These are phyloP conservation scores for Mycena alexandri DNA, from an alignment of 768 basidiomycete species.

Conservation along the genomic window DNA sequence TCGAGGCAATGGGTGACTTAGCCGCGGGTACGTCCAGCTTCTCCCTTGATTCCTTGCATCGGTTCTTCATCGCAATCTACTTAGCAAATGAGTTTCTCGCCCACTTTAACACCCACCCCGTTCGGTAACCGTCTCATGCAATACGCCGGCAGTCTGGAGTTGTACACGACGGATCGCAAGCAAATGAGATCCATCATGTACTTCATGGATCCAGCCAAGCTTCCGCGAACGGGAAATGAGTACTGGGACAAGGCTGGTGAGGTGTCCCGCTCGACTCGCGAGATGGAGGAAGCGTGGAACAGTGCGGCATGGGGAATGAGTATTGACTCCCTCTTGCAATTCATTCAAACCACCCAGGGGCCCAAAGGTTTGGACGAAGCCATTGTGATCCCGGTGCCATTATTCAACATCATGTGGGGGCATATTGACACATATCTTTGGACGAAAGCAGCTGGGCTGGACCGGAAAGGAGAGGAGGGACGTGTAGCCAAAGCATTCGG, in stretches of 20 bases:
- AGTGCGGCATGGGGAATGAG: neutral
- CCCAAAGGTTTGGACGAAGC: neutral
- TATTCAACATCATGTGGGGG: conserved; percentile 32
- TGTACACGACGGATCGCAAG: neutral
- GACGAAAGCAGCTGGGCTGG: conserved; percentile 18
- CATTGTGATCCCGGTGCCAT: neutral
- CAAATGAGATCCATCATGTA: conserved; percentile 20
- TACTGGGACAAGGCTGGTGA: conserved; percentile 20
- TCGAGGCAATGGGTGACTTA: conserved; percentile 32
- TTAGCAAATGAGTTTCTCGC: conserved; percentile 22
- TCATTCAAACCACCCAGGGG: conserved; percentile 2
- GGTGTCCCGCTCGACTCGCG: conserved; percentile 21
- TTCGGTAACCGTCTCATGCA: conserved; percentile 19
- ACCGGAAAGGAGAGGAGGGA: conserved; percentile 28
- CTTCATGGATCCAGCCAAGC: conserved; percentile 32
- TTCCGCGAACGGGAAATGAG: neutral
- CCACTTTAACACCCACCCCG: conserved; percentile 14
- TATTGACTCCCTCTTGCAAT: neutral
- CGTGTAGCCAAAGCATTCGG: conserved; percentile 35
- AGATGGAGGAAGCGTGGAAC: conserved; percentile 14
- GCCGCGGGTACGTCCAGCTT: conserved; percentile 14
- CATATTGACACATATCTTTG: conserved; percentile 26
- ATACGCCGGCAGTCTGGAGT: conserved; percentile 11
- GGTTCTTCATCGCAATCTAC: neutral
- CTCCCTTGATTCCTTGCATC: neutral